Conservation (phyloP, 2,329 filamentous ascomycete species). For the Exophiala oligosperma region DNA sequence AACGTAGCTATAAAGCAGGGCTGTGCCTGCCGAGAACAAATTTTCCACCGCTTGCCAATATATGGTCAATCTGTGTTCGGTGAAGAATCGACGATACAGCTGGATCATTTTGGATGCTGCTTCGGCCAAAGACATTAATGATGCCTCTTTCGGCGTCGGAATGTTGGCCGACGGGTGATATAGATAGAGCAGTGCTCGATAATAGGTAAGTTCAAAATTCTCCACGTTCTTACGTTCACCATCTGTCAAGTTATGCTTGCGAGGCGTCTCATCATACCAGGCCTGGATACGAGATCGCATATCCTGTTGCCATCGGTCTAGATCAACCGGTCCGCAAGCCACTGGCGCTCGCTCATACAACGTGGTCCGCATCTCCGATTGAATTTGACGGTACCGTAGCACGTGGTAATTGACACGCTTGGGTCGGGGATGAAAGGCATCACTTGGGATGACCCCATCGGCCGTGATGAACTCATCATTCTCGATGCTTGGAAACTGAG, state of each 20-base stretch:
- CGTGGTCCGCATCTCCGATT: constrained; percentile 16
- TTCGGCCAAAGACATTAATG: constrained; percentile 4
- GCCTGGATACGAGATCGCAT: constrained; percentile 8
- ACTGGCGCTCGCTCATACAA: constrained; percentile 8
- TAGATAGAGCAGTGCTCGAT: constrained; percentile 14
- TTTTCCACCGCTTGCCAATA: constrained; percentile 18
- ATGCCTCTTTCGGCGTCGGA: background rate
- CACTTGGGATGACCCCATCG: background rate
- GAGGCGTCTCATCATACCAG: constrained; percentile 14
- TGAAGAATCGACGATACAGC: constrained; percentile 16
- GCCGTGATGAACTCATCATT: constrained; percentile 10
- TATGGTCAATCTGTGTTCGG: constrained; percentile 9
- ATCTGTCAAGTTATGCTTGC: background rate
- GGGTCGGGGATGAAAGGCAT: background rate
- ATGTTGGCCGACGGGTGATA: constrained; percentile 16
- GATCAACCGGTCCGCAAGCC: constrained; percentile 2
- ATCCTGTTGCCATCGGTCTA: constrained; percentile 5
- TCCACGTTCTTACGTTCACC: constrained; percentile 13
- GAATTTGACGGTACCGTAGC: constrained; percentile 13
- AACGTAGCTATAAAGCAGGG: constrained; percentile 9
- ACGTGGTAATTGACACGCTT: constrained; percentile 11
- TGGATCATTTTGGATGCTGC: constrained; percentile 12
- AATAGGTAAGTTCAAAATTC: constrained; percentile 16
- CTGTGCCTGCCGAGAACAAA: constrained; percentile 14
- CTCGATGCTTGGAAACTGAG: constrained; percentile 7